Base-by-base conservation (phyloP, 2,329 filamentous ascomycete species). In the Delphinella strobiligena region DNA sequence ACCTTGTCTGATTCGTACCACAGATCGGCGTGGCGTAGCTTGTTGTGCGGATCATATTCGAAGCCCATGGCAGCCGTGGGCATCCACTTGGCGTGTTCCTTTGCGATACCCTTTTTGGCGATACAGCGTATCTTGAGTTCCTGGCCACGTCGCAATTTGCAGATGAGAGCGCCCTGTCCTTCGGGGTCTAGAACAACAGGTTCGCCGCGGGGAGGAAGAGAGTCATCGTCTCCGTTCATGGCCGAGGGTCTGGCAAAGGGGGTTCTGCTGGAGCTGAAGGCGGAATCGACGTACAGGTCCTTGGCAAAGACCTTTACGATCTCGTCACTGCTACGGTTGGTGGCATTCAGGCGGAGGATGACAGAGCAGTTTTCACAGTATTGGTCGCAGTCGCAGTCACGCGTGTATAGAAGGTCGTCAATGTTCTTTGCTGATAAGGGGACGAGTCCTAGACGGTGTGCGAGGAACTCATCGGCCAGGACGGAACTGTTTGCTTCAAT, bases 31-130 rank as follows among this genome's bases (percentile, higher is more conserved):
- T 98, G 91, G 49, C 80, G 76, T 49, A 98, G 68, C 65, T 93
- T 95, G 67, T 98, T 98, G 61, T 93, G 83, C 45, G 91, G 91
- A 59, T 98, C 91, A 61, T 98, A 98, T 62, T 98, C 91, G 58
- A 98, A 98, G 17, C 86, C 88, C 31, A 98, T 80, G 3, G 91
- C 91, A 31, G 87, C 75, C 27, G 84, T 89, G 2, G 91, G 88
- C 54, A 86, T 83, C 91, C 91, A 98, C 63, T 98, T 98, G 8
- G 91, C 85, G 62, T 98, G 91, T 61, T 98, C 91, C 69, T 98
- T 98, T 29, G 89, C 88, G 48, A 96, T 96, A 1, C 91, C 91
- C 71, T 96, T 96, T 71, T 94, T 95, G 37, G 89, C 91, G 49
- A 95, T 82, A 58, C 89, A 96, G 45, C 76, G 83, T 55, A 98